A percentile compares a stretch with the other conserved stretches of the same genome.
Evolutionary conservation across 495 filamentous ascomycete genomes (phyloP).

Genomic region (Ramalina peruviana): DNA sequence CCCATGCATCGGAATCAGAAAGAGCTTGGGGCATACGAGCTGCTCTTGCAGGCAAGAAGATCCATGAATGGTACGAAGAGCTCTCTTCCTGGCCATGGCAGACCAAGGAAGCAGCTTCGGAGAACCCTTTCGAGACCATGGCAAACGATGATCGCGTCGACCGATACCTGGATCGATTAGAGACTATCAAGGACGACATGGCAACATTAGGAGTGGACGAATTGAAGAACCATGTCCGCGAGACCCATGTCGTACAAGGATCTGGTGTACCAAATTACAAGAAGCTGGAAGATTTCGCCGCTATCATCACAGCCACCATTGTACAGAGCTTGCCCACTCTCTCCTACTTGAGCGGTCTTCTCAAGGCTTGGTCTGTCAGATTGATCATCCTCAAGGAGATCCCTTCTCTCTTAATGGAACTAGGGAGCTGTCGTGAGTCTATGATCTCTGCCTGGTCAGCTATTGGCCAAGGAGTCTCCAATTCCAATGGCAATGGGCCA

Average conservation of each 20-base stretch:
- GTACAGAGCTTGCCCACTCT: slow-evolving; percentile 73
- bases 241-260: slow-evolving; percentile 51
- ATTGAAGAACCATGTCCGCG: slow-evolving; percentile 75
- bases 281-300: slow-evolving; percentile 70
- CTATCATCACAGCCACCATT: slow-evolving; percentile 77
- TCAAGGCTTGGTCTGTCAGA: slow-evolving; percentile 65
- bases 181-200: slow-evolving; percentile 64
- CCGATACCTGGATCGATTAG: slow-evolving; percentile 57
- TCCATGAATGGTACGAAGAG: slow-evolving; percentile 67
- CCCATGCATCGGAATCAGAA: slow-evolving; percentile 49
- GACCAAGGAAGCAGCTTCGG: background rate
- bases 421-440: slow-evolving; percentile 48
- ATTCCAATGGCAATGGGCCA: slow-evolving; percentile 1
- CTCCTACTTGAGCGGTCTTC: slow-evolving; percentile 50
- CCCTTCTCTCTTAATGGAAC: slow-evolving; percentile 49
- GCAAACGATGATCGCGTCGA: slow-evolving; percentile 32
- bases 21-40: slow-evolving; percentile 60
- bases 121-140: background rate
- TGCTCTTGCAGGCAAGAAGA: slow-evolving; percentile 57
- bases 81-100: slow-evolving; percentile 64
- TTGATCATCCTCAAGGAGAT: slow-evolving; percentile 58
- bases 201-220: slow-evolving; percentile 76
- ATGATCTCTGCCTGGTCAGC: slow-evolving; percentile 49
- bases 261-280: slow-evolving; percentile 40
- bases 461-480: slow-evolving; percentile 21